These are phyloP conservation scores for Venturia carpophila DNA, from an alignment of 2,329 filamentous ascomycete species.

Conservation along the genomic window DNA sequence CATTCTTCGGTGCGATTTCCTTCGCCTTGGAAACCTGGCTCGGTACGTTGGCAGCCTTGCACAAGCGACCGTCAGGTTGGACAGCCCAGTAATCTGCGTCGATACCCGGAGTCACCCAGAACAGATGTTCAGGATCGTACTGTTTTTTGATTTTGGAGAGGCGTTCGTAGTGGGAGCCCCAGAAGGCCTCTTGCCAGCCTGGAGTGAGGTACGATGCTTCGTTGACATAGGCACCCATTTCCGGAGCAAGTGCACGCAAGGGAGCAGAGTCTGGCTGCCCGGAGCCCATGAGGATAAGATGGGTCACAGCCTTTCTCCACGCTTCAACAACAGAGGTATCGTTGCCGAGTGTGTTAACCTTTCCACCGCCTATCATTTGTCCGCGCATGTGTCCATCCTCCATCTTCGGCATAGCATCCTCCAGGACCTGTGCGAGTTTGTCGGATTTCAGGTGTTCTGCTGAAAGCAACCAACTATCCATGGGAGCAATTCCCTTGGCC, in stretches of 20 bases:
- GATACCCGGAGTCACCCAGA: slow-evolving; percentile 19
- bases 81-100: slow-evolving; percentile 15
- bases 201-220: slow-evolving; percentile 13
- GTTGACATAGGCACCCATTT: slow-evolving; percentile 12
- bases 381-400: slow-evolving; percentile 10
- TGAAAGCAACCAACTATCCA: slow-evolving; percentile 15
- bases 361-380: slow-evolving; percentile 17
- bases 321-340: slow-evolving; percentile 32
- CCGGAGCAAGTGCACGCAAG: neutral
- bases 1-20: slow-evolving; percentile 9
- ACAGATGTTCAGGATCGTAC: slow-evolving; percentile 18
- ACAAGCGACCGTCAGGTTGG: slow-evolving; percentile 13
- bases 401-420: slow-evolving; percentile 17
- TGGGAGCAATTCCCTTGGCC: slow-evolving; percentile 4
- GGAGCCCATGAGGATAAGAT: slow-evolving; percentile 26
- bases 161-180: slow-evolving; percentile 18
- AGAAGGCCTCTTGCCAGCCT: slow-evolving; percentile 18
- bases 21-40: neutral
- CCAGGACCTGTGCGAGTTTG: slow-evolving; percentile 14
- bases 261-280: neutral
- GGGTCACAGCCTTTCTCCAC: slow-evolving; percentile 37
- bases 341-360: slow-evolving; percentile 9
- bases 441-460: slow-evolving; percentile 13
- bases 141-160: slow-evolving; percentile 19
- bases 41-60: neutral